Percentiles rank a stretch among this genome's conserved stretches.
phyloP scores from a whole-genome alignment of 2,329 filamentous ascomycete species.

The Clonostachys rosea region DNA sequence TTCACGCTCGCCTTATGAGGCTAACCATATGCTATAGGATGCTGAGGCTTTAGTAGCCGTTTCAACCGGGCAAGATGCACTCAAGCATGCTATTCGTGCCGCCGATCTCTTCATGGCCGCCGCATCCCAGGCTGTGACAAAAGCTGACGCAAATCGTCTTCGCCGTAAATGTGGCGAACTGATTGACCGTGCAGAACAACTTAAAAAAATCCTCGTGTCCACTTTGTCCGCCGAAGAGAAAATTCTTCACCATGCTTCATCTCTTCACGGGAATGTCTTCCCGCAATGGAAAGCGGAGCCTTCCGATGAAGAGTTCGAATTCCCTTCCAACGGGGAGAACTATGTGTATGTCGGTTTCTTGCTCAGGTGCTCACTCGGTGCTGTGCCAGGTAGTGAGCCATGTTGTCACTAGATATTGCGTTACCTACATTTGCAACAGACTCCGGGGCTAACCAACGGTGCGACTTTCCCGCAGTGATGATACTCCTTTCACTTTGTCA shows the following conservation, averaged over 20 bases:
- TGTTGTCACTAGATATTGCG: too few species aligned
- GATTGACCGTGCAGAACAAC: constrained; percentile 66
- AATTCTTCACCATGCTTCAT: constrained; percentile 72
- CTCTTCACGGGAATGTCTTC: constrained; percentile 77
- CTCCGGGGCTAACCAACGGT: too few species aligned
- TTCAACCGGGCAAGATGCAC: constrained; percentile 47
- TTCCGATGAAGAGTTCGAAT: constrained; percentile 54
- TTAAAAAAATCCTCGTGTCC: constrained; percentile 49
- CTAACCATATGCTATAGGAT: constrained; percentile 14
- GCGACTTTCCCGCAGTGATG: constrained; percentile 48
- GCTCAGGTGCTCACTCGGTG: too few species aligned
- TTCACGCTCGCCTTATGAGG: background rate
- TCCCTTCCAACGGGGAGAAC: constrained; percentile 32
- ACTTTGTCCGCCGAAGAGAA: constrained; percentile 1
- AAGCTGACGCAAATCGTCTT: constrained; percentile 62
- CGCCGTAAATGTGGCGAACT: constrained; percentile 65
- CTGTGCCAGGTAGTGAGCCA: too few species aligned
- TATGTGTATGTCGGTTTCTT: constrained; percentile 56
- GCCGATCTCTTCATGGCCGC: constrained; percentile 81
- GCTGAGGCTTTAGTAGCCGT: constrained; percentile 28
- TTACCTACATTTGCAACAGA: too few species aligned
- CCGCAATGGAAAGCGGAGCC: constrained; percentile 76
- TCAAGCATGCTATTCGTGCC: constrained; percentile 71
- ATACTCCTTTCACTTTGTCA: constrained; percentile 67
- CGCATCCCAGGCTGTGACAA: constrained; percentile 52